phyloP scores from a whole-genome alignment of 805 yeast species.

The Metschnikowia aberdeeniae region DNA sequence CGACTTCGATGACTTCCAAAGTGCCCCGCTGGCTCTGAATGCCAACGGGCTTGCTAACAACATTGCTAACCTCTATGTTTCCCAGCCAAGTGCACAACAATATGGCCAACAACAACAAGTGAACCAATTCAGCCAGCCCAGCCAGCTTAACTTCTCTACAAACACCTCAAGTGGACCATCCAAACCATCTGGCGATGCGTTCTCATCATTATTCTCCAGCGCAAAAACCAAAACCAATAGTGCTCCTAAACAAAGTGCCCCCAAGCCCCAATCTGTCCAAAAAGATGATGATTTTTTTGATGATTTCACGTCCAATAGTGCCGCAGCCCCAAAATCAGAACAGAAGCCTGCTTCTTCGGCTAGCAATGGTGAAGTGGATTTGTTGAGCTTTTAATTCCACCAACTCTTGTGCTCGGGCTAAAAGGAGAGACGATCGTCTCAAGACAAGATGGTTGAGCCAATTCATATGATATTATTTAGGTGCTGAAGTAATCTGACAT shows the following conservation, averaged over 20 bases:
- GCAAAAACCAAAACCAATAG: slow-evolving; percentile 48
- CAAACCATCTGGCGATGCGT: slow-evolving; percentile 56
- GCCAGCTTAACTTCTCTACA: slow-evolving; percentile 9
- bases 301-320: slow-evolving; percentile 25
- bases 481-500: too few species aligned
- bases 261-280: slow-evolving; percentile 9
- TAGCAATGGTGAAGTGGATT: slow-evolving; percentile 41
- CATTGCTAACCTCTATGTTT: slow-evolving; percentile 27
- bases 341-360: slow-evolving; percentile 9
- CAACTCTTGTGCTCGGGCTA: too few species aligned
- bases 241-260: slow-evolving; percentile 10
- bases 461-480: background rate
- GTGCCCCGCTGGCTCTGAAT: slow-evolving; percentile 43
- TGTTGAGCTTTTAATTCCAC: slow-evolving; percentile 40
- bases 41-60: slow-evolving; percentile 20
- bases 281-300: slow-evolving; percentile 30
- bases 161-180: slow-evolving; percentile 36
- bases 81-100: slow-evolving; percentile 13
- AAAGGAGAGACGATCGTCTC: too few species aligned
- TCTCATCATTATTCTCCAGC: slow-evolving; percentile 61
- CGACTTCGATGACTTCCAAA: slow-evolving; percentile 81
- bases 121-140: slow-evolving; percentile 13
- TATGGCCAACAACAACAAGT: slow-evolving; percentile 16
- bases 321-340: slow-evolving; percentile 8
- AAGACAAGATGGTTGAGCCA: background rate